A percentile compares a stretch with the other conserved stretches of the same genome.
phyloP scores from a whole-genome alignment of 495 filamentous ascomycete genomes.

The Annulohypoxylon bovei region DNA sequence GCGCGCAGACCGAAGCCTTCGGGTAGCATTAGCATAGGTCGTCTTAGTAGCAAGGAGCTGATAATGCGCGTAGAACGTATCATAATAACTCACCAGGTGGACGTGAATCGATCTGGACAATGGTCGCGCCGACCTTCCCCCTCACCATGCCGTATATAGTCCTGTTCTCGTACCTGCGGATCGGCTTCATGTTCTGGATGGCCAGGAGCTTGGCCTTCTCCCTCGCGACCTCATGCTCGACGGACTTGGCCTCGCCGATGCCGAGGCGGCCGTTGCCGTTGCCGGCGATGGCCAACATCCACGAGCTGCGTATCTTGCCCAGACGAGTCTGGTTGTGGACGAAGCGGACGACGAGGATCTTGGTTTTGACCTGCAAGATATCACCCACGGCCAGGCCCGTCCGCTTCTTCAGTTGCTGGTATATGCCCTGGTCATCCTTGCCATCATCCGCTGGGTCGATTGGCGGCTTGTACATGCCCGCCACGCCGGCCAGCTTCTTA shows the following conservation, averaged over 20 bases:
- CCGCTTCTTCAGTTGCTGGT: conserved; percentile 67
- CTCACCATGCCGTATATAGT: conserved; percentile 89
- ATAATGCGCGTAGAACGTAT: background rate
- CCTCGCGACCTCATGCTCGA: conserved; percentile 71
- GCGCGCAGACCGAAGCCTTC: conserved; percentile 91
- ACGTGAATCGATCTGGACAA: conserved; percentile 79
- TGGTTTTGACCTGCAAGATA: conserved; percentile 65
- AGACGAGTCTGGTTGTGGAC: conserved; percentile 96
- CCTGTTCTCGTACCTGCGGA: conserved; percentile 86
- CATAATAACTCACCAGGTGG: conserved; percentile 77
- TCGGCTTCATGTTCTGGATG: conserved; percentile 85
- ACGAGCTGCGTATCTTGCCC: conserved; percentile 82
- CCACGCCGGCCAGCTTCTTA: conserved; percentile 55
- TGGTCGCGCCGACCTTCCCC: conserved; percentile 84
- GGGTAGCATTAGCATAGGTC: conserved; percentile 5
- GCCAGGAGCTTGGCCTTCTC: conserved; percentile 77
- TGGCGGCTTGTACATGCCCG: conserved; percentile 59
- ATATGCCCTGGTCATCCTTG: conserved; percentile 53
- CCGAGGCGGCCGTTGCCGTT: conserved; percentile 87
- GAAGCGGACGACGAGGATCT: conserved; percentile 72
- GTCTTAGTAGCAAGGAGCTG: background rate
- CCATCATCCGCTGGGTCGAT: conserved; percentile 55
- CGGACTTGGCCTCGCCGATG: conserved; percentile 87
- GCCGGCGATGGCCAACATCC: conserved; percentile 79
- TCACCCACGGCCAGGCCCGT: conserved; percentile 71